Conservation (phyloP, 352 stramenopile genomes). For the Globisporangium cylindrosporum region DNA sequence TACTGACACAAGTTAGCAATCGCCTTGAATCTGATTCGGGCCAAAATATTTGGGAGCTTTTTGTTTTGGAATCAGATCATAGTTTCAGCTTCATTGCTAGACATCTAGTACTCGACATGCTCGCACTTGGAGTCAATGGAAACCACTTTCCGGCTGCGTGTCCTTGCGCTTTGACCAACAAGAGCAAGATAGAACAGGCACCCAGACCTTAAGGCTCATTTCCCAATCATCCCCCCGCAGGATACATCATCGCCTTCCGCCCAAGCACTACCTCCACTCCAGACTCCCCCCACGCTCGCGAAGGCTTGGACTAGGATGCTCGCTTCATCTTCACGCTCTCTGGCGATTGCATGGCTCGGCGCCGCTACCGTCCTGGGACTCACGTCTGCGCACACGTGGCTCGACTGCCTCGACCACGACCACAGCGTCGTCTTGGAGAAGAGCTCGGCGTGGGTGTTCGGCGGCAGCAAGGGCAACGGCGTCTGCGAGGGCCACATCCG, state of each 20-base stretch:
- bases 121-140: not conserved
- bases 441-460: constrained; percentile 28
- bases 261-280: not conserved
- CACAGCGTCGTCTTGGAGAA: constrained; percentile 31
- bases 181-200: not conserved
- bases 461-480: constrained; percentile 22
- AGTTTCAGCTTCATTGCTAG: too few species aligned
- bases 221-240: constrained; percentile 12
- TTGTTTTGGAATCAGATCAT: too few species aligned
- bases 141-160: too few species aligned
- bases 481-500: constrained; percentile 35
- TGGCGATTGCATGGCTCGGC: not conserved
- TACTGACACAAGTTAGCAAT: too few species aligned
- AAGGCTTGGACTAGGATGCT: not conserved
- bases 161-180: too few species aligned
- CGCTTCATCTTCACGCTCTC: not conserved
- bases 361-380: not conserved
- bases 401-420: constrained; percentile 39
- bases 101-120: too few species aligned
- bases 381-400: constrained; percentile 24
- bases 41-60: too few species aligned
- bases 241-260: not conserved
- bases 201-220: not conserved
- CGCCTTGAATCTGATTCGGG: too few species aligned
- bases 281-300: not conserved